Evolutionary conservation across 2,329 filamentous ascomycete species (phyloP).

Genomic region (Didymella glomerata): DNA sequence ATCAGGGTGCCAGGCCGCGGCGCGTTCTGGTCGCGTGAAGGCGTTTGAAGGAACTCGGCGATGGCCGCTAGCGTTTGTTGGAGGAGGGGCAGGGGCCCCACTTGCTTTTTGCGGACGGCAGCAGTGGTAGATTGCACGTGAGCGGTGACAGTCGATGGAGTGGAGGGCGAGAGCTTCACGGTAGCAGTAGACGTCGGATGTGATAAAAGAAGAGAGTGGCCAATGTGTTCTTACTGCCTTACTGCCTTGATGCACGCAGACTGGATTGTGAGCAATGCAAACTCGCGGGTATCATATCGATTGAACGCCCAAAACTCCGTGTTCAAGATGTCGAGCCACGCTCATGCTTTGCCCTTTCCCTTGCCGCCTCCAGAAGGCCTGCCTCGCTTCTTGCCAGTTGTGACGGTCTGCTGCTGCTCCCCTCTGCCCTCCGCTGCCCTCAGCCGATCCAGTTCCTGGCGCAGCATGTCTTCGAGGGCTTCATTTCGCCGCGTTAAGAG

Average conservation of each 20-base stretch:
- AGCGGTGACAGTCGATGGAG: slow-evolving; percentile 1
- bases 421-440: slow-evolving; percentile 41
- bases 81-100: slow-evolving; percentile 20
- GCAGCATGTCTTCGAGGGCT: slow-evolving; percentile 79
- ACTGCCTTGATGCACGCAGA: not conserved
- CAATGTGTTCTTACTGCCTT: not conserved
- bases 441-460: slow-evolving; percentile 68
- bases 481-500: slow-evolving; percentile 88
- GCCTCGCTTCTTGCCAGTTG: slow-evolving; percentile 28
- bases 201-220: not conserved
- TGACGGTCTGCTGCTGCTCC: slow-evolving; percentile 20
- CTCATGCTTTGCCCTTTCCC: slow-evolving; percentile 28
- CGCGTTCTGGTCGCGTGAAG: slow-evolving; percentile 27
- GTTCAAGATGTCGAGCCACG: not conserved
- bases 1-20: slow-evolving; percentile 16
- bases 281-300: slow-evolving; percentile 16
- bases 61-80: slow-evolving; percentile 30
- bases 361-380: slow-evolving; percentile 36
- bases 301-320: slow-evolving; percentile 6
- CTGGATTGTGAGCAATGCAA: not conserved
- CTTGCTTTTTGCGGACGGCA: slow-evolving; percentile 9
- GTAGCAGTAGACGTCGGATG: not conserved
- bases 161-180: not conserved
- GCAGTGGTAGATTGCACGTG: slow-evolving; percentile 9
- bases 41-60: slow-evolving; percentile 41